These are phyloP conservation scores for Pythium myriotylum DNA, from an alignment of 352 stramenopile species.

Conservation along the genomic window DNA sequence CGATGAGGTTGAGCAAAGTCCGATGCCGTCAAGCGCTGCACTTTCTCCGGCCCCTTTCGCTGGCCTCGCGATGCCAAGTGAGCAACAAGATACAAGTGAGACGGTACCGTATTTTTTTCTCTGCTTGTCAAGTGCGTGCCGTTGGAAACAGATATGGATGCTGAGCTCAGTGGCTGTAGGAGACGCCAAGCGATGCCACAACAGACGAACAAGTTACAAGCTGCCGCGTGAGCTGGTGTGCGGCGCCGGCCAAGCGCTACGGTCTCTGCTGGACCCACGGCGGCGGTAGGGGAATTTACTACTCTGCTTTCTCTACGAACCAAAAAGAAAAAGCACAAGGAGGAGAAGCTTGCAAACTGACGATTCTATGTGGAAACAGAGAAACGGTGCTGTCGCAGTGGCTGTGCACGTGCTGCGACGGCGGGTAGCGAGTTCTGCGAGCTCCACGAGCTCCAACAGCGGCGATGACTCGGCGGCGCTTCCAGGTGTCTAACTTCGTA, in stretches of 20 bases:
- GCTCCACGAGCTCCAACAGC: constrained; percentile 31
- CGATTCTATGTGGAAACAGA: too few species aligned
- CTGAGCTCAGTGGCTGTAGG: too few species aligned
- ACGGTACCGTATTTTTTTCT: background rate
- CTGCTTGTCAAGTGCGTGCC: background rate
- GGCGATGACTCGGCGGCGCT: background rate
- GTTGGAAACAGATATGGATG: background rate
- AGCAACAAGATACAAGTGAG: background rate
- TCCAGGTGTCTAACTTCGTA: constrained; percentile 11
- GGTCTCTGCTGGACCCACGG: constrained; percentile 59
- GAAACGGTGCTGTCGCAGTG: constrained; percentile 46
- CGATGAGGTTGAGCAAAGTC: too few species aligned
- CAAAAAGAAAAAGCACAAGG: too few species aligned
- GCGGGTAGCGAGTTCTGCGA: constrained; percentile 47
- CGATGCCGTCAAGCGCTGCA: too few species aligned
- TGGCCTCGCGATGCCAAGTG: too few species aligned
- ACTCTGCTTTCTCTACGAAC: too few species aligned
- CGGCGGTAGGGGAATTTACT: constrained; percentile 39
- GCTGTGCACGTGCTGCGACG: constrained; percentile 32
- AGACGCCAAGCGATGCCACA: too few species aligned
- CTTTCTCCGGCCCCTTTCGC: too few species aligned
- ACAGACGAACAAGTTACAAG: background rate
- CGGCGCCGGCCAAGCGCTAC: constrained; percentile 38
- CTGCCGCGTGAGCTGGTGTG: constrained; percentile 55
- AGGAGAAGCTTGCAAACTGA: too few species aligned